A percentile compares a stretch with the other conserved stretches of the same genome.
Evolutionary conservation across 495 filamentous ascomycete species (phyloP).

Genomic region (Xylaria telfairii): DNA sequence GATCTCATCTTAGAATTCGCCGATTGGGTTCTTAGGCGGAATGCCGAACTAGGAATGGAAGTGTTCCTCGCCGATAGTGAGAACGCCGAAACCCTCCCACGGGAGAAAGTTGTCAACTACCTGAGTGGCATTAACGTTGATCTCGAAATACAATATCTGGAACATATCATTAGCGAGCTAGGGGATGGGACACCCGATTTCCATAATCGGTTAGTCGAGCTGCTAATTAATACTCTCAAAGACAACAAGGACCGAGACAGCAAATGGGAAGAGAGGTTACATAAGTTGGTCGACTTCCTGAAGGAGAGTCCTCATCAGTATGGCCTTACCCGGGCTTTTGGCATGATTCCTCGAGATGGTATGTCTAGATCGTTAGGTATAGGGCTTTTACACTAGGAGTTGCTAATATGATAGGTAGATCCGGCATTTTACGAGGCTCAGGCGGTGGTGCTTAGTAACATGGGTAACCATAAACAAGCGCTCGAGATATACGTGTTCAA

Average conservation of each 20-base stretch:
- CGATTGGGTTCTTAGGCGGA: slow-evolving; percentile 78
- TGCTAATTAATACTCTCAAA: slow-evolving; percentile 74
- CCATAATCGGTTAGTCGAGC: slow-evolving; percentile 79
- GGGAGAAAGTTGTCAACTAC: slow-evolving; percentile 75
- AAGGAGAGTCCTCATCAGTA: slow-evolving; percentile 79
- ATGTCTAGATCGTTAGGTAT: slow-evolving; percentile 37
- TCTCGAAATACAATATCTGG: slow-evolving; percentile 83
- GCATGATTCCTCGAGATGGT: slow-evolving; percentile 79
- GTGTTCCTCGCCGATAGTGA: slow-evolving; percentile 93
- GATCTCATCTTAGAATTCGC: slow-evolving; percentile 91
- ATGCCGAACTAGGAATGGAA: slow-evolving; percentile 88
- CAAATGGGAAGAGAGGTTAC: slow-evolving; percentile 61
- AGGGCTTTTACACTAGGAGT: not conserved
- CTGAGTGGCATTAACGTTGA: slow-evolving; percentile 69
- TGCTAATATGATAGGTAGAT: slow-evolving; percentile 55
- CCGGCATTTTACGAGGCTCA: slow-evolving; percentile 87
- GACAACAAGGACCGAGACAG: slow-evolving; percentile 47
- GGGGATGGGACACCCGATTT: slow-evolving; percentile 84
- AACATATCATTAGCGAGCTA: slow-evolving; percentile 88
- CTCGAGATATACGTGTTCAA: slow-evolving; percentile 97
- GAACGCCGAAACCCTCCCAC: slow-evolving; percentile 88
- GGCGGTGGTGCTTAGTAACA: slow-evolving; percentile 90
- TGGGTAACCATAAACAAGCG: slow-evolving; percentile 94
- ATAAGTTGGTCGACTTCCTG: slow-evolving; percentile 75
- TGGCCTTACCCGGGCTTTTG: slow-evolving; percentile 75